Evolutionary conservation across 2,329 filamentous ascomycete species (phyloP).

Genomic region (Colletotrichum incanum): DNA sequence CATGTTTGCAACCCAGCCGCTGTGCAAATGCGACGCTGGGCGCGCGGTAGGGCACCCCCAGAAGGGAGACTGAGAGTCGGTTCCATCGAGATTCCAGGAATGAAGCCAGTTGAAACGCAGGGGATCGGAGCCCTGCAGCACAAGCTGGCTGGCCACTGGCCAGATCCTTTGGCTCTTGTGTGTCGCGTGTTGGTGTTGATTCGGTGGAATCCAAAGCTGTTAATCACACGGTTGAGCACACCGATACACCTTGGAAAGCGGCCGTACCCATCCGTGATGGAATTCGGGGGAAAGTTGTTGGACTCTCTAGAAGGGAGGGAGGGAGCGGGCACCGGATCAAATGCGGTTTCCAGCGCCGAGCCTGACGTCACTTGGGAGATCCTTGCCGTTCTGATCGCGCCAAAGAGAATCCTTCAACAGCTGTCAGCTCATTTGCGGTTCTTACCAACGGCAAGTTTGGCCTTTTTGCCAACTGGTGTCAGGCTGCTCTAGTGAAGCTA

Average conservation of each 20-base stretch:
- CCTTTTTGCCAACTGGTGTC: not conserved
- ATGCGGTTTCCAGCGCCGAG: conserved; percentile 21
- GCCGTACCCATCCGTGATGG: not conserved
- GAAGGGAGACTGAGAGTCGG: conserved; percentile 4
- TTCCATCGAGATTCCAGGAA: conserved; percentile 33
- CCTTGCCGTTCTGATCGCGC: not conserved
- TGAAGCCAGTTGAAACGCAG: conserved; percentile 10
- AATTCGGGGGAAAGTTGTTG: not conserved
- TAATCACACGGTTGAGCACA: conserved; percentile 6
- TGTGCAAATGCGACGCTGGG: conserved; percentile 19
- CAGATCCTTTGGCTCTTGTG: not conserved
- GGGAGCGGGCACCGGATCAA: conserved; percentile 20
- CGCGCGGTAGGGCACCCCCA: not conserved
- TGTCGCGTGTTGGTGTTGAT: conserved; percentile 20
- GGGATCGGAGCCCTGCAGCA: conserved; percentile 10
- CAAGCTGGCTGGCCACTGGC: conserved; percentile 1
- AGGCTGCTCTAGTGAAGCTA: not conserved
- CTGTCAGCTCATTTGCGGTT: not conserved
- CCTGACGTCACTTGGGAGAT: conserved; percentile 32
- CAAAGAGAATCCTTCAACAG: not conserved
- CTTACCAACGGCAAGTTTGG: not conserved
- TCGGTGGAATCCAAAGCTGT: conserved; percentile 5
- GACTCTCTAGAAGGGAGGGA: not conserved
- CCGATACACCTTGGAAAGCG: conserved; percentile 25
- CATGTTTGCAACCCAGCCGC: conserved; percentile 23